These are phyloP conservation scores for Arthroderma sp. DNA, from an alignment of 2,329 filamentous ascomycete species.

Conservation along the genomic window DNA sequence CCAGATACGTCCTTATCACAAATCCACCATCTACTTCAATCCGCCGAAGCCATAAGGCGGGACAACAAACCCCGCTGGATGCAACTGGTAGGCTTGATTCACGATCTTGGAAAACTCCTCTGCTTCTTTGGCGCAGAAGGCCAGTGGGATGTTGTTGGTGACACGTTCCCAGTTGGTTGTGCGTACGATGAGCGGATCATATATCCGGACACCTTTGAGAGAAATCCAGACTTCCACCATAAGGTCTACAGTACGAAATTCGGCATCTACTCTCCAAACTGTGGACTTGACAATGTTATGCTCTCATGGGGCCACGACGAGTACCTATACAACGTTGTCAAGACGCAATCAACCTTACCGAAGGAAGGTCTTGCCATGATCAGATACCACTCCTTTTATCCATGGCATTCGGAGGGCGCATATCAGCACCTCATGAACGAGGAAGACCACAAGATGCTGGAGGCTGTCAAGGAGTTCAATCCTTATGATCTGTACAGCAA, in stretches of 20 bases:
- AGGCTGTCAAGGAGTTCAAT: slow-evolving; percentile 76
- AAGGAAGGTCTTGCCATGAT: slow-evolving; percentile 83
- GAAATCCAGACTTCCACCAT: slow-evolving; percentile 62
- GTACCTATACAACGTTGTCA: slow-evolving; percentile 61
- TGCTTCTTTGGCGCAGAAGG: slow-evolving; percentile 52
- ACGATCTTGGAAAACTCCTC: slow-evolving; percentile 21
- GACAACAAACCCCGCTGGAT: slow-evolving; percentile 38
- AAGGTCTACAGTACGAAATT: slow-evolving; percentile 60
- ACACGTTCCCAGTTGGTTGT: slow-evolving; percentile 36
- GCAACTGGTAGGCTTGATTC: slow-evolving; percentile 25
- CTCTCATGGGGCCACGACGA: slow-evolving; percentile 61
- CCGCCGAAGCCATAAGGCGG: slow-evolving; percentile 78
- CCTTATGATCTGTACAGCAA: slow-evolving; percentile 90
- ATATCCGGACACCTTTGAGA: slow-evolving; percentile 58
- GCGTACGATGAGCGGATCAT: slow-evolving; percentile 57
- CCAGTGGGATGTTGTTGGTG: slow-evolving; percentile 85
- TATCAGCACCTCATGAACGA: slow-evolving; percentile 74
- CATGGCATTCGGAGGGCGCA: slow-evolving; percentile 73
- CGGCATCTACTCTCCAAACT: slow-evolving; percentile 68
- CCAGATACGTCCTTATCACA: slow-evolving; percentile 78
- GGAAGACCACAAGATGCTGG: slow-evolving; percentile 66
- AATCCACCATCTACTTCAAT: slow-evolving; percentile 81
- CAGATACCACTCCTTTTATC: slow-evolving; percentile 83
- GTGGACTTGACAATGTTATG: slow-evolving; percentile 78
- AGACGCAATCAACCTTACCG: slow-evolving; percentile 67